These are phyloP conservation scores for Phytophthora sansomeana DNA, from an alignment of 352 stramenopile genomes.

Conservation along the genomic window DNA sequence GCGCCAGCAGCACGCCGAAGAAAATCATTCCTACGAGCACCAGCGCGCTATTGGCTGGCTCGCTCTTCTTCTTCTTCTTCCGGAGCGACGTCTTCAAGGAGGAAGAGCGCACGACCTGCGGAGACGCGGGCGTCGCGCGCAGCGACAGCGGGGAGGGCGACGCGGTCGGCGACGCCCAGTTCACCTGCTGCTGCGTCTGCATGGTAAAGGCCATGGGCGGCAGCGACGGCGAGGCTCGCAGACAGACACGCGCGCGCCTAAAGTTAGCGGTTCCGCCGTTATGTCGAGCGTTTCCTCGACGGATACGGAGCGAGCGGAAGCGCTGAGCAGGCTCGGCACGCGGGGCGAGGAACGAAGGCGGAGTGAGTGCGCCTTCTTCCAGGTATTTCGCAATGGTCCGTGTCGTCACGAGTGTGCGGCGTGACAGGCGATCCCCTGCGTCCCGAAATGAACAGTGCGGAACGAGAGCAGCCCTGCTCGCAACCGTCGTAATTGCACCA, in stretches of 20 bases:
- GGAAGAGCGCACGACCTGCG: slow-evolving; percentile 8
- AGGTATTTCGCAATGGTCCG: slow-evolving; percentile 18
- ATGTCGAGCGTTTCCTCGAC: slow-evolving; percentile 5
- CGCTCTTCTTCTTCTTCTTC: slow-evolving; percentile 35
- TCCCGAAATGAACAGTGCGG: slow-evolving; percentile 3
- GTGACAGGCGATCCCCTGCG: neutral
- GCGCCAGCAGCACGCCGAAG: slow-evolving; percentile 61
- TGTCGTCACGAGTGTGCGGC: slow-evolving; percentile 11
- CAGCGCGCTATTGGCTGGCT: slow-evolving; percentile 65
- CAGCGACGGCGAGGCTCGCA: no score
- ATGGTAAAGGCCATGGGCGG: slow-evolving; percentile 41
- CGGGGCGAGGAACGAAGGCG: neutral
- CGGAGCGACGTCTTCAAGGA: neutral
- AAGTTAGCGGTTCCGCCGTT: slow-evolving; percentile 14
- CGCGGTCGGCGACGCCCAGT: slow-evolving; percentile 32
- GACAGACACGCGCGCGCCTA: neutral
- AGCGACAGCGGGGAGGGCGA: slow-evolving; percentile 33
- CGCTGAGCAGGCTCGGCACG: neutral
- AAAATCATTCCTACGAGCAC: slow-evolving; percentile 80
- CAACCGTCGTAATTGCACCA: neutral
- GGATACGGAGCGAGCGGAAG: neutral
- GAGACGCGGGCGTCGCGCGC: slow-evolving; percentile 23
- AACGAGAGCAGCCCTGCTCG: neutral
- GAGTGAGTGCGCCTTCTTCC: slow-evolving; percentile 7
- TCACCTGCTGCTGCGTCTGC: slow-evolving; percentile 38